Evolutionary conservation across 164 flowering plant genomes (phyloP), one percentile per base, ranked within the genome.

Genomic region (Umbilicus rupestris): DNA sequence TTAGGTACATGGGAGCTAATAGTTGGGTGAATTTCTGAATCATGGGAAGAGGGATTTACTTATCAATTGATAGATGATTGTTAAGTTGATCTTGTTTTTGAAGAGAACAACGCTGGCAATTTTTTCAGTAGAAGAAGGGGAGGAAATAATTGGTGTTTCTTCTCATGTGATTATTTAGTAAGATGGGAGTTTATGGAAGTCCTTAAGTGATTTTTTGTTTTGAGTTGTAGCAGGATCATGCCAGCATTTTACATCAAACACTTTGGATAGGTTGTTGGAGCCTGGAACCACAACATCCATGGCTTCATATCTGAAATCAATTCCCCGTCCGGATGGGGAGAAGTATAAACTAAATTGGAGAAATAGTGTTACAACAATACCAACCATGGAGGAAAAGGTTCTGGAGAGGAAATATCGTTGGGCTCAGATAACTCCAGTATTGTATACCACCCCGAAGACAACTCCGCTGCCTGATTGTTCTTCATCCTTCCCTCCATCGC

Each of bases 381-480:
- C 68, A 0, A 39, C 55, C 16, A 74, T 77, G 29, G 78, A 68
- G 70, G 79, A 50, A 59, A 9, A 67, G n/a, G 41, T 33, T 0
- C 35, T 55, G 5, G 79, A 80, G 29, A 81, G 71, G 73, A 82
- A 71, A 52, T 50, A 70, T 66, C 75, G 65, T 2, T 72, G 78
- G 67, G 69, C 82, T 59, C 84, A 73, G 31, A 75, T 86, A 46
- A 75, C 82, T 14, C 96, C 97, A 1, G 78, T 85, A 1, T 83
- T 89, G 17, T 90, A 94, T 71, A 73, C 88, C 28, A 89, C 92
- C 59, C 96, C 95, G 2, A 79, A 81, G 73, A 60, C 82, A 11
- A 89, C 96, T 20, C 93, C 95, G 0, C 74, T 89, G 30, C 96
- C 96, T 5, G 96, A 84, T 79, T 83, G 96, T 35, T 91, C 97